Evolutionary conservation across 2,329 filamentous ascomycete genomes (phyloP), one percentile per base, ranked within the genome.

Genomic region (Ophioceras dolichostomum): DNA sequence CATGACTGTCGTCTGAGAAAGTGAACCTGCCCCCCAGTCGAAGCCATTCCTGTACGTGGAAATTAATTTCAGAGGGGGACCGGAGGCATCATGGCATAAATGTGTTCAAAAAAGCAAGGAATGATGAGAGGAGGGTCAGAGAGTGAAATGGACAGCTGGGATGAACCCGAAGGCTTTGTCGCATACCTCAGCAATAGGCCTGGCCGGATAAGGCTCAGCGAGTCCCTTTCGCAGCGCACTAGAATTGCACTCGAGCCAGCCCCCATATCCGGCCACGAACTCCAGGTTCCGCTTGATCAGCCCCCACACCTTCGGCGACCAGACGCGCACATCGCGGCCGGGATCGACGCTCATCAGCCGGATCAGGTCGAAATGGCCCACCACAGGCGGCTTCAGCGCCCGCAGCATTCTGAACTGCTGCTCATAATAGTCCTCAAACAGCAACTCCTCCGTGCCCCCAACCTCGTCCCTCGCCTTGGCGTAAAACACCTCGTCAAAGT

Each of bases 331-430:
- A 44, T 78, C 75, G 28, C 70, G 57, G 34, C 71, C 72, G 0
- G 82, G 79, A 16, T 82, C 67, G 40, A 76, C 70, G 48, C 83
- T 87, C 55, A 91, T 68, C 44, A 98, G 62, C 10, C 89, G 69
- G 38, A 96, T 81, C 16, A 98, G 73, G 60, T 98, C 91, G 55
- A 98, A 94, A 60, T 98, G 91, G 0, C 88, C 91, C 4, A 98
- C 80, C 10, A 98, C 70, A 7, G 74, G 73, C 22, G 91, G 91
- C 47, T 65, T 64, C 45, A 94, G 58, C 7, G 71, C 66, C 38
- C 60, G 58, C 33, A 98, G 66, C 88, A 98, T 94, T 16, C 77
- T 75, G 42, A 72, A 70, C 62, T 96, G 91, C 47, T 79, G 66
- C 56, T 96, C 88, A 55, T 94, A 96, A 62, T 95, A 98, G 45